phyloP scores from a whole-genome alignment of 352 stramenopile species.

The Phytophthora parvispora region DNA sequence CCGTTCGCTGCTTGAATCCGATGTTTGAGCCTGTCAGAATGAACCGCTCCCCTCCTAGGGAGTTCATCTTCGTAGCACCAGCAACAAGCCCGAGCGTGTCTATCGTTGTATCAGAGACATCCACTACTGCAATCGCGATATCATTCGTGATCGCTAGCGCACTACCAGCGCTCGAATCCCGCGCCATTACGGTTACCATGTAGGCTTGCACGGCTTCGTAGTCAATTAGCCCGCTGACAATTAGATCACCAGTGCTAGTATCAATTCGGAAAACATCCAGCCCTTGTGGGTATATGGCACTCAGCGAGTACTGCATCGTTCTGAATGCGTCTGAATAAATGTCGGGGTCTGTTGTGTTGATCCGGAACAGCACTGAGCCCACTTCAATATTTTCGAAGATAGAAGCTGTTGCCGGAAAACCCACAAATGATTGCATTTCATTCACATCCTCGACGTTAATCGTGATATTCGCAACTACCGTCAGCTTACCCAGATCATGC shows the following conservation, averaged over 20 bases:
- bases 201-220: slow-evolving; percentile 62
- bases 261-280: slow-evolving; percentile 44
- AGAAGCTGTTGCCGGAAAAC: slow-evolving; percentile 31
- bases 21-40: slow-evolving; percentile 59
- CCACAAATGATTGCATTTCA: slow-evolving; percentile 50
- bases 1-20: slow-evolving; percentile 62
- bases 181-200: slow-evolving; percentile 42
- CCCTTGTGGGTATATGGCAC: slow-evolving; percentile 39
- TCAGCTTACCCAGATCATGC: slow-evolving; percentile 37
- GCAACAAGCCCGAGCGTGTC: slow-evolving; percentile 18
- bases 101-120: slow-evolving; percentile 30
- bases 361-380: slow-evolving; percentile 37
- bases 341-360: slow-evolving; percentile 51
- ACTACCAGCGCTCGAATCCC: slow-evolving; percentile 38
- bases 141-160: slow-evolving; percentile 17
- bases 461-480: slow-evolving; percentile 21
- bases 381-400: slow-evolving; percentile 43
- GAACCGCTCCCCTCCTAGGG: slow-evolving; percentile 46
- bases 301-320: slow-evolving; percentile 45
- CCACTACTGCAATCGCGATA: slow-evolving; percentile 20
- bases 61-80: slow-evolving; percentile 28
- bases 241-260: slow-evolving; percentile 36
- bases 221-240: slow-evolving; percentile 44
- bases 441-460: slow-evolving; percentile 66
- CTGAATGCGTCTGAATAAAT: slow-evolving; percentile 36